Evolutionary conservation across 140 eudicot genomes (phyloP), one percentile per base, ranked within the genome.

Genomic region (Senecio squalidus): DNA sequence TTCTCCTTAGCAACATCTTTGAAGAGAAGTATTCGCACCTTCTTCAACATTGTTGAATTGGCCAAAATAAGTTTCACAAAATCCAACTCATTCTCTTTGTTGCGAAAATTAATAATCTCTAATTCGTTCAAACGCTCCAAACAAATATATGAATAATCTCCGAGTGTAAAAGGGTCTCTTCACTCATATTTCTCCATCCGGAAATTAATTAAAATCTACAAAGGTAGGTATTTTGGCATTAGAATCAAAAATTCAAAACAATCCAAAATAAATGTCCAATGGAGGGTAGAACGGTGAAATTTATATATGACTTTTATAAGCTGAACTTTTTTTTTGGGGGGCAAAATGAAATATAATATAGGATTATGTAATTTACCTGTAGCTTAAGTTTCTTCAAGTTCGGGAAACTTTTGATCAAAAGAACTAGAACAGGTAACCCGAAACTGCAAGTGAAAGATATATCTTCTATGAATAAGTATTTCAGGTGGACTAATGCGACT

Each of bases 361-460:
- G 26, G 17, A 28, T 28, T 54, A 41, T n/a, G 52, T 41, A 39
- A n/a, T 9, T 39, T 51, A 64, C 70, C 60, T 9, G 16, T 4
- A 50, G 34, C 36, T 38, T 50, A 48, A 64, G 57, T 23, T 64
- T 64, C 39, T 64, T 61, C 28, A 64, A 44, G 39, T 51, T 64
- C 9, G 61, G 70, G 48, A 29, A 22, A 40, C 52, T 34, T 36
- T 20, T 64, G 4, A 64, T 51, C 28, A 64, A n/a, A 18, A 44
- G 55, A 44, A 44, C 41, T 17, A 61, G 67, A 45, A 43, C 8
- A 15, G 54, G 41, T 44, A 45, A 9, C 20, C 3, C 28, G 8
- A 17, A 17, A 26, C 10, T 61, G 43, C 15, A 18, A 4, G 6
- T 5, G 6, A 61, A 43, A 2, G 20, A 9, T 28, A 44, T 0